Evolutionary conservation across 129 eudicot species (phyloP), one percentile per base, ranked within the genome.

Genomic region (Lactuca saligna): DNA sequence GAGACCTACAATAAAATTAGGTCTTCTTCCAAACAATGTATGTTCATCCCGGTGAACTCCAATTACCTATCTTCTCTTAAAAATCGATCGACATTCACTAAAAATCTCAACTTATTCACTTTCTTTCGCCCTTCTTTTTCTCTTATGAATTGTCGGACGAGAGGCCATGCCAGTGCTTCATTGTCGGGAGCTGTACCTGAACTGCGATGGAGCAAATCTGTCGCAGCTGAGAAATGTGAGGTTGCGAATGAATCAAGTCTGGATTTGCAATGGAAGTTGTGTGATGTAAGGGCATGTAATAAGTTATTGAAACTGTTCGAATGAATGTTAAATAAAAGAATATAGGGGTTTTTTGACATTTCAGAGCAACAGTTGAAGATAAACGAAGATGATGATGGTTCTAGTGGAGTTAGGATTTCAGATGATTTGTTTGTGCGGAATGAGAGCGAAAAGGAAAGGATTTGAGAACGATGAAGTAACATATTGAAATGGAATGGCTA

Each of bases 171-270:
- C 35, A 69, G 10, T 15, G 54, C 82, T 34, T 32, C 79, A 4
- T 41, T 54, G 7, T 65, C 72, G 4, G 32, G 17, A 9, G 48
- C 6, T 15, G 34, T 33, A 29, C 85, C 91, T 55, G 89, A 88
- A 63, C 94, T 92, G 65, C 89, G 87, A 12, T 89, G 96, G 7
- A 80, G 87, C 83, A 86, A 85, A 82, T 86, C 96, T 0, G 92
- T 86, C 6, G 73, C 88, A 4, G 75, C 57, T 25, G 57, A 76
- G 48, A 85, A 70, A 44, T 66, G 68, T 61, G 97, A 80, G 44
- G 79, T 61, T 48, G 16, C 75, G 3, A 38, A 66, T 5, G 55
- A 64, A 15, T 63, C 41, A 39, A 44, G 38, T 0, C n/a, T 44
- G 17, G 89, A 87, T 89, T 90, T 81, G 14, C 79, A 95, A 8